phyloP scores from a whole-genome alignment of 306 rosid genomes.

The Lithocarpus polystachyus region DNA sequence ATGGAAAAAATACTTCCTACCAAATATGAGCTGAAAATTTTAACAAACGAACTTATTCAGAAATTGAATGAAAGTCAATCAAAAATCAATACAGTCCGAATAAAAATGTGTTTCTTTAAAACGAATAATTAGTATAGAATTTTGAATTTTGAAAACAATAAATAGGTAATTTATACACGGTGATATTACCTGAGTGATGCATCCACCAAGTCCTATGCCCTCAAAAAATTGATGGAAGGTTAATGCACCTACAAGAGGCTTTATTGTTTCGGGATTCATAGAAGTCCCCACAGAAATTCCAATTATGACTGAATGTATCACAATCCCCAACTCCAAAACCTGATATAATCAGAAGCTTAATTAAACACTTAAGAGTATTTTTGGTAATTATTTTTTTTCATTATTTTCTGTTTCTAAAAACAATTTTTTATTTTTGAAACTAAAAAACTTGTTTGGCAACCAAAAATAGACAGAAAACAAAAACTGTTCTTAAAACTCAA shows the following conservation, averaged over 20 bases:
- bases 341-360: neutral
- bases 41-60: neutral
- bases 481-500: no score
- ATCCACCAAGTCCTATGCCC: slow-evolving; percentile 94
- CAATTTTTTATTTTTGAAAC: no score
- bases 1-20: neutral
- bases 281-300: slow-evolving; percentile 82
- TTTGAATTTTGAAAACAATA: no score
- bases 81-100: neutral
- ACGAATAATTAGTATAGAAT: neutral
- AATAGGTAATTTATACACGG: no score
- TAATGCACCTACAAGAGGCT: slow-evolving; percentile 61
- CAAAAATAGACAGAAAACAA: no score
- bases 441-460: no score
- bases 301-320: slow-evolving; percentile 75
- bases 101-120: neutral
- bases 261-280: slow-evolving; percentile 54
- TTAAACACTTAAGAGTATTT: no score
- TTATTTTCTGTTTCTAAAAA: no score
- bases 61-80: neutral
- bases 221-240: slow-evolving; percentile 88
- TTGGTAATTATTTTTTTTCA: no score
- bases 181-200: slow-evolving; percentile 64
- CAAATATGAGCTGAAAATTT: neutral
- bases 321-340: slow-evolving; percentile 82